Evolutionary conservation across 768 basidiomycete genomes (phyloP), one percentile per base, ranked within the genome.

Genomic region (Mrakia blollopis): DNA sequence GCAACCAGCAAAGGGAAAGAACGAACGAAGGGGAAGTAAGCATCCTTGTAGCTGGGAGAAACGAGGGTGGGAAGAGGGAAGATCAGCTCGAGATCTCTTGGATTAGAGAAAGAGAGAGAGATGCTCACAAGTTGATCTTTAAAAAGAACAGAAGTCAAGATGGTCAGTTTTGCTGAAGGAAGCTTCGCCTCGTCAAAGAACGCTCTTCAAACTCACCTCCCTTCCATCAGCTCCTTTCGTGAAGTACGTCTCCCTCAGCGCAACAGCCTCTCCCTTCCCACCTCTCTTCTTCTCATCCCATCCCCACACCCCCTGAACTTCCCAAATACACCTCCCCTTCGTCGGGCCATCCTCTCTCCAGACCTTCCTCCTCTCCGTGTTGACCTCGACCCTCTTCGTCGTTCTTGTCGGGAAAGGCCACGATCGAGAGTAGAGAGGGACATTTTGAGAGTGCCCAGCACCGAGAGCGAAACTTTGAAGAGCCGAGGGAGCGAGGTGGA

Each of bases 381-480:
- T 93, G 23, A 93, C 85, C 1, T 91, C 82, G 7, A 85, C 86
- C 30, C 86, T 83, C 0, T 87, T 86, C 0, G 90, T 90, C 61
- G 87, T 84, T 41, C 87, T 87, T 2, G 94, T 96, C 0, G 94
- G 94, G 84, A 92, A 86, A 3, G 94, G 96, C 86, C 92, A 98
- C 0, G 92, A 92, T 0, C 93, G 89, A 5, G 88, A 89, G 88
- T 91, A 98, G 79, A 87, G 85, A 1, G 90, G 87, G n/a, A 98
- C 89, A 3, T 85, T 78, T 0, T 92, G 93, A 0, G 95, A 88
- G 82, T 92, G 87, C 23, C 96, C 96, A 16, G 93, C 88, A 52
- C 93, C 96, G n/a, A 98, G 87, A 81, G 91, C 89, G 85, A 98
- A 96, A 0, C 93, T 94, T 82, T 95, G 88, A 47, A 94, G 87